phyloP scores from a whole-genome alignment of 164 flowering plant species.

The Nelumbo lutea region DNA sequence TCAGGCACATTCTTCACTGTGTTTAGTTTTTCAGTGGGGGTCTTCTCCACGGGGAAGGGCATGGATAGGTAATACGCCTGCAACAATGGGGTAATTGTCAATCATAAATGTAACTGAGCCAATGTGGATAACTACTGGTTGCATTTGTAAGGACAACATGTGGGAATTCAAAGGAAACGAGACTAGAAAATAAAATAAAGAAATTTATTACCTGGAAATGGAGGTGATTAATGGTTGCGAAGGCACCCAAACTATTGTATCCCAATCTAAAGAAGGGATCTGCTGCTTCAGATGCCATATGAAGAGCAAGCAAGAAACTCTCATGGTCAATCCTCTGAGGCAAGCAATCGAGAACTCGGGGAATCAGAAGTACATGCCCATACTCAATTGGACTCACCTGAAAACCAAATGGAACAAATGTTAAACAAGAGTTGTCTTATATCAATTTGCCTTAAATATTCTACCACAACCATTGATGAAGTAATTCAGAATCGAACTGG shows the following conservation, averaged over 20 bases:
- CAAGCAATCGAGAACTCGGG: slow-evolving; percentile 59
- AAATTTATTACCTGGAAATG: slow-evolving; percentile 64
- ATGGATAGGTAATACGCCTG: slow-evolving; percentile 68
- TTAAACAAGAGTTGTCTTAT: not conserved
- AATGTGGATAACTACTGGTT: not conserved
- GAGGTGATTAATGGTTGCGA: slow-evolving; percentile 93
- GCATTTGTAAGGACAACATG: not conserved
- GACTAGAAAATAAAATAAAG: not conserved
- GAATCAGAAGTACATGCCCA: slow-evolving; percentile 87
- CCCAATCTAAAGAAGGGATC: slow-evolving; percentile 81
- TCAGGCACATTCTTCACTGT: slow-evolving; percentile 9
- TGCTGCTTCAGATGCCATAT: slow-evolving; percentile 73
- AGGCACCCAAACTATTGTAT: slow-evolving; percentile 94
- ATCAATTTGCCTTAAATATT: not conserved
- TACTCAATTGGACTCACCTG: slow-evolving; percentile 94
- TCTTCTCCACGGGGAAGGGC: slow-evolving; percentile 76
- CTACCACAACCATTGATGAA: not conserved
- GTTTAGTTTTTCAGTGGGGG: slow-evolving; percentile 36
- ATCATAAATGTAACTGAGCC: not conserved
- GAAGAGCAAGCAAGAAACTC: slow-evolving; percentile 70
- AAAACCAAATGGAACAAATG: not conserved
- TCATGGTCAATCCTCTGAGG: slow-evolving; percentile 74
- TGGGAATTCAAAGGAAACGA: too few species aligned
- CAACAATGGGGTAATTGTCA: not conserved
- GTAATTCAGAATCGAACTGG: not conserved